Conservation (phyloP, 2,329 filamentous ascomycete genomes). For the Fusarium sp. region DNA sequence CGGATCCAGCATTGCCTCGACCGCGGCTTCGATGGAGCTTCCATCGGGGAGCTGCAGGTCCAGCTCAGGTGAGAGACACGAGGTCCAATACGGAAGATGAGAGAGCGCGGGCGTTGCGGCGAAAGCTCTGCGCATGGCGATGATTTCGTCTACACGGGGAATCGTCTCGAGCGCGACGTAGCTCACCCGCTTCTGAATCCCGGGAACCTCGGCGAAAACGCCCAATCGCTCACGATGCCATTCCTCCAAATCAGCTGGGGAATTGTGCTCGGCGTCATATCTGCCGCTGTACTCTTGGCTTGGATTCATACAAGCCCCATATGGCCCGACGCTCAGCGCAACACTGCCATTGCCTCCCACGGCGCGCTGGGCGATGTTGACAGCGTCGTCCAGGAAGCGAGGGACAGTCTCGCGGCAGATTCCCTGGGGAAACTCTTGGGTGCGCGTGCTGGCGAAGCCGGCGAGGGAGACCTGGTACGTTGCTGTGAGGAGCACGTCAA, state of each 20-base stretch:
- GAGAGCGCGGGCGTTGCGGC: conserved; percentile 43
- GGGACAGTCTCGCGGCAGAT: conserved; percentile 53
- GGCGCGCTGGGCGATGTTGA: conserved; percentile 54
- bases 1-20: conserved; percentile 51
- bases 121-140: conserved; percentile 61
- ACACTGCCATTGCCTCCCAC: conserved; percentile 47
- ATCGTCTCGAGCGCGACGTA: conserved; percentile 73
- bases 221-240: conserved; percentile 67
- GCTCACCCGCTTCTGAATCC: conserved; percentile 54
- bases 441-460: conserved; percentile 63
- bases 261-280: conserved; percentile 62
- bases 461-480: conserved; percentile 71
- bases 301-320: conserved; percentile 72
- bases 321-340: conserved; percentile 71
- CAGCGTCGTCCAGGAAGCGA: conserved; percentile 54
- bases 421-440: conserved; percentile 53
- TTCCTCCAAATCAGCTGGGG: conserved; percentile 54
- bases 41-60: conserved; percentile 66
- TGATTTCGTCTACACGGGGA: conserved; percentile 68
- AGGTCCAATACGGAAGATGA: conserved; percentile 65
- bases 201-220: conserved; percentile 57
- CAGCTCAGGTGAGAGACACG: conserved; percentile 68
- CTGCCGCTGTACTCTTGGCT: conserved; percentile 70
- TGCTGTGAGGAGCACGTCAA: conserved; percentile 71
- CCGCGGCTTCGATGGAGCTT: conserved; percentile 49